Evolutionary conservation across 2,329 filamentous ascomycete genomes (phyloP).

Genomic region (Beauveria pseudobassiana): DNA sequence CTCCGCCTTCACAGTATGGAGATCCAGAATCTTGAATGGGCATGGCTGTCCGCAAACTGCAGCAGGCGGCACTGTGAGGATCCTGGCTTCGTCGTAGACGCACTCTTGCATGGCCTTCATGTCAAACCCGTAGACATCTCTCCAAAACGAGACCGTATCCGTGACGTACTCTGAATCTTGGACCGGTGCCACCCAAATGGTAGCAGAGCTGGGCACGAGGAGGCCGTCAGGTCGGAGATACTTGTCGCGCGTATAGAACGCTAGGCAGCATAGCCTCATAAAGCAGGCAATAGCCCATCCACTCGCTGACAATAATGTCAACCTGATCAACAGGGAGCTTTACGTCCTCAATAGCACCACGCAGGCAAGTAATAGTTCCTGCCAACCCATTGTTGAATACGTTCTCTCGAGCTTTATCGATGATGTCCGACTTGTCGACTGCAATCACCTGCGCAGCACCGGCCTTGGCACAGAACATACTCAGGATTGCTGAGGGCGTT

Average conservation of each 20-base stretch:
- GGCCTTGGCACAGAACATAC: constrained; percentile 89
- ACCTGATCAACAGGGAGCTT: constrained; percentile 69
- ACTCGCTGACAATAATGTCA: constrained; percentile 93
- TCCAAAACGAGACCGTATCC: constrained; percentile 79
- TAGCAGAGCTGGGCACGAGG: constrained; percentile 80
- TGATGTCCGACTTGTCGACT: constrained; percentile 88
- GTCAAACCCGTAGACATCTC: constrained; percentile 88
- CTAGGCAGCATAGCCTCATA: constrained; percentile 97
- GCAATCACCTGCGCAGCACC: constrained; percentile 82
- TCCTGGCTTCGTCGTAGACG: constrained; percentile 73
- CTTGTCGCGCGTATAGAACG: constrained; percentile 80
- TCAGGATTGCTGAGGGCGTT: constrained; percentile 59
- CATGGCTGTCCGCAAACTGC: constrained; percentile 52
- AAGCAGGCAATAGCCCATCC: constrained; percentile 93
- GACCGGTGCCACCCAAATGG: constrained; percentile 74
- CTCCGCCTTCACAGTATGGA: constrained; percentile 62
- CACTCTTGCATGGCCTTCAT: constrained; percentile 84
- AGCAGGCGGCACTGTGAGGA: constrained; percentile 59
- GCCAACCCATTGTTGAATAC: constrained; percentile 72
- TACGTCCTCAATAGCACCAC: constrained; percentile 85
- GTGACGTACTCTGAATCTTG: constrained; percentile 69
- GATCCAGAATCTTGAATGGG: constrained; percentile 67
- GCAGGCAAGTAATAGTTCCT: constrained; percentile 67
- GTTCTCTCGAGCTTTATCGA: constrained; percentile 78
- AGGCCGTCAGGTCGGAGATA: constrained; percentile 76